Percentiles rank a stretch among this genome's conserved stretches.
These are phyloP conservation scores for Neonectria coccinea DNA, from an alignment of 2,329 filamentous ascomycete species.

Conservation along the genomic window DNA sequence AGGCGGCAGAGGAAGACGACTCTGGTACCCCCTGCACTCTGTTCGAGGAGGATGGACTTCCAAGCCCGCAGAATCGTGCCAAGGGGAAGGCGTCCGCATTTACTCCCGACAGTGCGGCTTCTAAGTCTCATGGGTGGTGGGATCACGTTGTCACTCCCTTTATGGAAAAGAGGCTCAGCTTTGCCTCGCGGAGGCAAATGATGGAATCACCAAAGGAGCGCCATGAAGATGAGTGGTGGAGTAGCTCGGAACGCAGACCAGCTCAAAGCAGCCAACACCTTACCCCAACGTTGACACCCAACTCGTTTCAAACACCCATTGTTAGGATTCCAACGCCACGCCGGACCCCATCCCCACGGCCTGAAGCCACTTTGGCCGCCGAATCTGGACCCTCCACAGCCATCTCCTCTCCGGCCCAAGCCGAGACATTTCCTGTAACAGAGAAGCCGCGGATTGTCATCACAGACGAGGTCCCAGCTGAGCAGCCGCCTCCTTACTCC, in stretches of 20 bases:
- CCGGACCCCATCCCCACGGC: conserved; percentile 48
- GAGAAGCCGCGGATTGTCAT: conserved; percentile 57
- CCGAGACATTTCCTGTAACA: conserved; percentile 32
- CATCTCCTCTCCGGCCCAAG: conserved; percentile 29
- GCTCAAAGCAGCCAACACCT: conserved; percentile 31
- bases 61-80: conserved; percentile 53
- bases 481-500: conserved; percentile 68
- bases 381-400: conserved; percentile 39
- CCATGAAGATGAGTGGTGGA: conserved; percentile 56
- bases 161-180: conserved; percentile 57
- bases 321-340: conserved; percentile 53
- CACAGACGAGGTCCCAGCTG: conserved; percentile 52
- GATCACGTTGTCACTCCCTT: conserved; percentile 81
- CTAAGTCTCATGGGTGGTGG: conserved; percentile 79
- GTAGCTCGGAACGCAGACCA: conserved; percentile 31
- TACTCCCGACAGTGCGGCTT: conserved; percentile 63
- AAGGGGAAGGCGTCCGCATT: conserved; percentile 53
- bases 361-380: conserved; percentile 25
- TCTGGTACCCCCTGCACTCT: conserved; percentile 71
- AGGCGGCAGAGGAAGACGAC: conserved; percentile 60
- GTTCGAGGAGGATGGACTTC: conserved; percentile 75
- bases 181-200: conserved; percentile 54
- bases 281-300: conserved; percentile 31
- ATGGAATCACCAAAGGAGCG: conserved; percentile 47
- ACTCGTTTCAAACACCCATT: conserved; percentile 49